Evolutionary conservation across 2,329 filamentous ascomycete genomes (phyloP), one percentile per base, ranked within the genome.

Genomic region (Cercospora canescens): DNA sequence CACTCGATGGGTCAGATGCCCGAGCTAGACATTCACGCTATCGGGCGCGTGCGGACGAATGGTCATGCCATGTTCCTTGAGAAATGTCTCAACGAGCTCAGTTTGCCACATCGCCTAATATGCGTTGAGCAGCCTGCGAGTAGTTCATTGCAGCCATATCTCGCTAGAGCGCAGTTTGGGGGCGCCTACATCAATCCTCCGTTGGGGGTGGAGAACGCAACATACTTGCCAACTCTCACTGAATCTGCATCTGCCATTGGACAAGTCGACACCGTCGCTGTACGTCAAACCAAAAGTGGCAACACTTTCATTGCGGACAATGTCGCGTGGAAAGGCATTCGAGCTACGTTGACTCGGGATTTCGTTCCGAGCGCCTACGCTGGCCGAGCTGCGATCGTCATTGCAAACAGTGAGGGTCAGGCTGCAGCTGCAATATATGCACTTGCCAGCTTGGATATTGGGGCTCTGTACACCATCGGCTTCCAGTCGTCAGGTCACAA

Each of bases 41-140:
- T 95, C 70, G 91, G 89, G 67, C 91, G 87, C 63, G 86, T 89
- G 50, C 84, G 87, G 6, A 88, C 89, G n/a, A 91, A 87, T 2
- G 90, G 91, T 0, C 90, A 93, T 75, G 91, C 91, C 4, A 90
- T 91, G 68, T 96, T 96, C 76, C 94, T 94, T 76, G 92, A 94
- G 74, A 96, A 71, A 37, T 74, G 71, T 69, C 79, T 84, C 74
- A 83, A 83, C 62, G 82, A 84, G 74, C 85, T 96, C 9, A 91
- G 92, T n/a, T 81, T 96, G n/a, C 92, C 92, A 11, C 92, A 96
- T 73, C 88, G 91, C 56, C 91, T 95, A 71, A 85, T 87, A 14
- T 89, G 90, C 39, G 88, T 94, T 8, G 91, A 94, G 76, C 85
- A 90, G 62, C 87, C 88, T 4, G 83, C 87, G 4, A 88, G 86